Evolutionary conservation across 2,329 filamentous ascomycete species (phyloP), one percentile per base, ranked within the genome.

Genomic region (Calonectria ilicicola): DNA sequence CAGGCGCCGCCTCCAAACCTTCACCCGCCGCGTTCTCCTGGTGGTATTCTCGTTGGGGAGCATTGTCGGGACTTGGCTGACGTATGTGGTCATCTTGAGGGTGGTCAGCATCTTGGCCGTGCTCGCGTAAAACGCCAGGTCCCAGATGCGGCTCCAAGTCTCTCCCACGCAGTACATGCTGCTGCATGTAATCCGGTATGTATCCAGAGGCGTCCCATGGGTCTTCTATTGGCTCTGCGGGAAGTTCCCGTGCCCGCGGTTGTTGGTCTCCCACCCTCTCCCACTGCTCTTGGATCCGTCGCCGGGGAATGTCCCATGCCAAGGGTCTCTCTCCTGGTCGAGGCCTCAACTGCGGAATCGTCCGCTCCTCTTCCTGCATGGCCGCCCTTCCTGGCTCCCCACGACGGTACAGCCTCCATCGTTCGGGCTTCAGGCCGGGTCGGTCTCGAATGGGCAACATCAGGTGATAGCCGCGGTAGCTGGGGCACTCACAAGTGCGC

Each of bases 401-500:
- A 3, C 19, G 68, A n/a, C 5, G 63, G 2, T 38, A 62, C 14
- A 74, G 74, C 19, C 76, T 75, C 15, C 69, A 79, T 29, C 40
- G 74, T 8, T 65, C 53, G 2, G 77, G 76, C 60, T 79, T 79
- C 14, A 12, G 5, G 0, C 77, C 77, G 3, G 77, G 74, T 0
- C 77, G 73, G 0, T 72, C 3, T 5, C 26, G 44, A 21, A 78
- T 58, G 1, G 67, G 70, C 2, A 76, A 44, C 69, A 76, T 73
- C 0, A 15, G 44, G 1, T 79, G 12, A 14, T 62, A 65, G 10
- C 47, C 38, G 2, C 63, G 69, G 1, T 72, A 74, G 1, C 7
- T 1, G 2, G 44, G 70, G 65, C 87, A 89, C 0, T 0, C 0
- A 32, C 86, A 89, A 0, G 53, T 80, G 29, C 84, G 85, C 87